Evolutionary conservation across 176 grass and related monocot genomes (phyloP).

Genomic region (Juncus inflexus): DNA sequence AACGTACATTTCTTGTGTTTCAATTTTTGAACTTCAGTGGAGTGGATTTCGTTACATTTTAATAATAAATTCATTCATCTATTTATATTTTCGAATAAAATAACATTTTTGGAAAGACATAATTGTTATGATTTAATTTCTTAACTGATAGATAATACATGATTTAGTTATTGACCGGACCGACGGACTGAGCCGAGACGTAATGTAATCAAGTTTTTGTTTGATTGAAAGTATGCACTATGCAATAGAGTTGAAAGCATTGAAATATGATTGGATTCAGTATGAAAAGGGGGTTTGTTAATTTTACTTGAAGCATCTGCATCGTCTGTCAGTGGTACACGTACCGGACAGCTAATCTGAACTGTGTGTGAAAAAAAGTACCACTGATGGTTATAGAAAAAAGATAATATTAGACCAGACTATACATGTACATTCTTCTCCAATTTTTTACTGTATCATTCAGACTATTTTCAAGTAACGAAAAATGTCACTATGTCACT

Average conservation of each 20-base stretch:
- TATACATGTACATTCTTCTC: too few species aligned
- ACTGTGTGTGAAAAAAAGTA: constrained; percentile 16
- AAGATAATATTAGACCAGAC: too few species aligned
- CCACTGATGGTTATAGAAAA: not conserved
- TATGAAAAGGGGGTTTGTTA: constrained; percentile 1
- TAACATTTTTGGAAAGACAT: not conserved
- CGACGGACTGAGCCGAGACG: not conserved
- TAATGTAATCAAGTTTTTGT: not conserved
- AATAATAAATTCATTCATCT: too few species aligned
- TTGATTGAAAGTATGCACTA: not conserved
- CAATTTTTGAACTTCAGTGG: too few species aligned
- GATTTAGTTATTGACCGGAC: not conserved
- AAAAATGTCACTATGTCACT: too few species aligned
- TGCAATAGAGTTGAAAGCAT: too few species aligned
- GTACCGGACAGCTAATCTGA: constrained; percentile 24
- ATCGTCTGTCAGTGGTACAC: constrained; percentile 12
- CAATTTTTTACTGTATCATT: too few species aligned
- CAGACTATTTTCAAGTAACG: too few species aligned
- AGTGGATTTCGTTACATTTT: too few species aligned
- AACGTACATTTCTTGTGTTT: too few species aligned
- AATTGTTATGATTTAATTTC: not conserved
- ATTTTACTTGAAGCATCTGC: constrained; percentile 27
- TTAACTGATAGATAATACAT: not conserved
- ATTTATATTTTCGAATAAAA: not conserved
- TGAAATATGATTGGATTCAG: not conserved